phyloP scores from a whole-genome alignment of 108 stramenopile species.

The Conticribra weissflogii region DNA sequence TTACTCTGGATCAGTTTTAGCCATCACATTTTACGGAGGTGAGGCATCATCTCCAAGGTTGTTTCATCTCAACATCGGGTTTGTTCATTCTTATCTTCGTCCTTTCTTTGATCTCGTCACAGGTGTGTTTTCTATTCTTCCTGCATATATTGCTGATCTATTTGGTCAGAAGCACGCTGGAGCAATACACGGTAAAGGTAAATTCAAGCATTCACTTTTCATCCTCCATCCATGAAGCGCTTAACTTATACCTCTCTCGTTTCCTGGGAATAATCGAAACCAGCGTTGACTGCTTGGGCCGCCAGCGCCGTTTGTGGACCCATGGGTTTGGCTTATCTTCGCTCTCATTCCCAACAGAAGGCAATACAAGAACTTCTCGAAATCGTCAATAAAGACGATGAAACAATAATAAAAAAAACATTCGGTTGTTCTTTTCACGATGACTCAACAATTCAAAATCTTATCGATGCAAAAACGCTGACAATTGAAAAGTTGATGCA shows the following conservation, averaged over 20 bases:
- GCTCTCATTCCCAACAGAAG: slow-evolving; percentile 47
- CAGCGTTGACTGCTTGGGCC: slow-evolving; percentile 70
- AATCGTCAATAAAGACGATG: slow-evolving; percentile 48
- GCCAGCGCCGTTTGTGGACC: slow-evolving; percentile 70
- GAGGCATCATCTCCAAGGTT: no score
- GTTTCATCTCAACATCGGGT: no score
- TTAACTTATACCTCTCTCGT: no score
- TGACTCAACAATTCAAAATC: slow-evolving; percentile 37
- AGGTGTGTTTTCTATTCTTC: slow-evolving; percentile 17
- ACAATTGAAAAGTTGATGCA: slow-evolving; percentile 79
- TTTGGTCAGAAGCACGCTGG: slow-evolving; percentile 83
- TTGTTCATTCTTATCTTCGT: no score
- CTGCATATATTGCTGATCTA: slow-evolving; percentile 87
- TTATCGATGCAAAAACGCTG: slow-evolving; percentile 78
- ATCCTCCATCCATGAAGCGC: no score
- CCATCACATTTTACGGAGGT: slow-evolving; percentile 85
- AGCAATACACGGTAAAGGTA: slow-evolving; percentile 83
- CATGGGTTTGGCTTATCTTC: slow-evolving; percentile 67
- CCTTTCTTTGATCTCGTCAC: neutral
- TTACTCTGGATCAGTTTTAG: slow-evolving; percentile 58
- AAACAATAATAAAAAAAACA: slow-evolving; percentile 54
- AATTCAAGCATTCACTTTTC: no score
- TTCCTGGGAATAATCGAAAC: no score
- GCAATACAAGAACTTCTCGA: slow-evolving; percentile 72
- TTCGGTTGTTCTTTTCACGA: slow-evolving; percentile 68